Evolutionary conservation across 192 early-diverging fungal species (phyloP).

Genomic region (Dissophora ornata): DNA sequence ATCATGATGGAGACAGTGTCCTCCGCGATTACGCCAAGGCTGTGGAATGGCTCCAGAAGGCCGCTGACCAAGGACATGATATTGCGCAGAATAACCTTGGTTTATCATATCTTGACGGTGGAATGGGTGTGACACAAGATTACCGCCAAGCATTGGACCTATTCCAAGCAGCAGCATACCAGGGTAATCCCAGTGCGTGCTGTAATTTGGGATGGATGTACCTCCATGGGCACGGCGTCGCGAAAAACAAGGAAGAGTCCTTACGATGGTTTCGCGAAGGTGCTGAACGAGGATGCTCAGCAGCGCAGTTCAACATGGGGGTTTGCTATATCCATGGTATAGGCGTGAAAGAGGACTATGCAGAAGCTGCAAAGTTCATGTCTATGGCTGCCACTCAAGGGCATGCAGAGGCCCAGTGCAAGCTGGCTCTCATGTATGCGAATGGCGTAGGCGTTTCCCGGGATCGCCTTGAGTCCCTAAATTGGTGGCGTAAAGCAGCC

Average conservation of each 20-base stretch:
- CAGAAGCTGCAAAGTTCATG: conserved; percentile 1
- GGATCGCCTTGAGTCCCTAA: conserved; percentile 29
- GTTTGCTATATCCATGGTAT: not conserved
- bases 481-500: conserved; percentile 54
- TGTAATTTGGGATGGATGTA: conserved; percentile 7
- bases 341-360: conserved; percentile 2
- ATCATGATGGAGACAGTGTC: conserved; percentile 7
- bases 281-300: not conserved
- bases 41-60: conserved; percentile 11
- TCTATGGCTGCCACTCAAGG: not conserved
- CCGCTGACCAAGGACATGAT: conserved; percentile 4
- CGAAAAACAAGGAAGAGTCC: not conserved
- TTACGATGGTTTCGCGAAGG: conserved; percentile 10
- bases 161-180: not conserved
- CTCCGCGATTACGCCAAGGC: not conserved
- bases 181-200: not conserved
- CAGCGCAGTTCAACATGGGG: conserved; percentile 1
- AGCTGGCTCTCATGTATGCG: conserved; percentile 39
- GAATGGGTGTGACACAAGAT: conserved; percentile 7
- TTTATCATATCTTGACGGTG: not conserved
- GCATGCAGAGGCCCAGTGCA: not conserved
- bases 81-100: conserved; percentile 3
- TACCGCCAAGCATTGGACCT: not conserved
- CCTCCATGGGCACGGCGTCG: not conserved
- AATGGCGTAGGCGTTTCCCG: conserved; percentile 46